These are phyloP conservation scores for Diaporthe ampelina DNA, from an alignment of 2,329 filamentous ascomycete genomes.

Conservation along the genomic window DNA sequence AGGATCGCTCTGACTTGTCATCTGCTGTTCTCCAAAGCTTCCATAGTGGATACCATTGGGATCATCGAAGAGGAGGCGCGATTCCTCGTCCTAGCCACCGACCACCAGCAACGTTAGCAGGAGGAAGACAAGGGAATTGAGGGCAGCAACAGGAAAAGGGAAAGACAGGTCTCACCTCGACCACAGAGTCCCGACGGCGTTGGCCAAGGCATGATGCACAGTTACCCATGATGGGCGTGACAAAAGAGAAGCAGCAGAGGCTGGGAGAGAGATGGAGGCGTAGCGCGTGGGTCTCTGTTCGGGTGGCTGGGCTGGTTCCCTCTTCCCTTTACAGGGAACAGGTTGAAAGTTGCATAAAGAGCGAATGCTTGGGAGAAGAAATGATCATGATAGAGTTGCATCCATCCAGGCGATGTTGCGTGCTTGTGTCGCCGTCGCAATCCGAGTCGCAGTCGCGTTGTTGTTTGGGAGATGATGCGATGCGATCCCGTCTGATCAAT, in stretches of 20 bases:
- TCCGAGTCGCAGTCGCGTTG: slow-evolving; percentile 4
- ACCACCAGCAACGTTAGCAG: slow-evolving; percentile 23
- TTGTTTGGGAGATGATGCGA: slow-evolving; percentile 4
- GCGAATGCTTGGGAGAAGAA: slow-evolving; percentile 21
- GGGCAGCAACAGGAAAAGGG: not conserved
- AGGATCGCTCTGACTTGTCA: slow-evolving; percentile 70
- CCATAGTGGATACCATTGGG: slow-evolving; percentile 71
- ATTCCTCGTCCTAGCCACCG: slow-evolving; percentile 67
- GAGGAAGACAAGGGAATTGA: not conserved
- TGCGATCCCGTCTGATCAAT: slow-evolving; percentile 6
- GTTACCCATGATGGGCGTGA: slow-evolving; percentile 36
- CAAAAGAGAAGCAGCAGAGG: slow-evolving; percentile 23
- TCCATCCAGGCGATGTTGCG: slow-evolving; percentile 7
- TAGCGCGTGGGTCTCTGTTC: not conserved
- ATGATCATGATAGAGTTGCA: slow-evolving; percentile 2
- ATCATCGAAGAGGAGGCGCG: slow-evolving; percentile 73
- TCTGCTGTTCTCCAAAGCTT: slow-evolving; percentile 70
- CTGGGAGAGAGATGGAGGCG: not conserved
- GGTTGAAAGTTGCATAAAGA: slow-evolving; percentile 36
- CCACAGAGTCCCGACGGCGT: slow-evolving; percentile 38
- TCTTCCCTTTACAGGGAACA: slow-evolving; percentile 36
- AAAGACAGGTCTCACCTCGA: slow-evolving; percentile 32
- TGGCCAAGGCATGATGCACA: slow-evolving; percentile 41
- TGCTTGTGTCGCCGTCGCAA: slow-evolving; percentile 12
- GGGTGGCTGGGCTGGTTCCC: not conserved